Conservation (phyloP, 371 early-diverging fungal genomes). For the Umbelopsis sp. region DNA sequence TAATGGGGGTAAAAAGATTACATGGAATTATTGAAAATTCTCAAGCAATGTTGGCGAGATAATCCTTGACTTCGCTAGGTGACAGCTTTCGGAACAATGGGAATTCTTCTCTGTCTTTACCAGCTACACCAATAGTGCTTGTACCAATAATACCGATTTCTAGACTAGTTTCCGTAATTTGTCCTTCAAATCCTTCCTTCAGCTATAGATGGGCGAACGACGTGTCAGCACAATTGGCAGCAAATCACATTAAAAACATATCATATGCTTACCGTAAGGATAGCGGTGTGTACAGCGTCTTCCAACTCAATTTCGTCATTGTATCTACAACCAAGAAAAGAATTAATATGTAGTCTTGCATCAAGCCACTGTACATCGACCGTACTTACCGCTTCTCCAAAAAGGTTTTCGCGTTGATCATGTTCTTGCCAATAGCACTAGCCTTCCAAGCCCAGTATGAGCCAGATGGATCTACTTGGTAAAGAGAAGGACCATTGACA, state of each 20-base stretch:
- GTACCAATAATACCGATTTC: conserved; percentile 93
- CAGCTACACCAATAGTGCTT: conserved; percentile 63
- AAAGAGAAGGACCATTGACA: conserved; percentile 85
- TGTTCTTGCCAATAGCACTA: conserved; percentile 98
- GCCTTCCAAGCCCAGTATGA: conserved; percentile 99
- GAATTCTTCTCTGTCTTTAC: conserved; percentile 53
- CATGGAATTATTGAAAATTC: conserved; percentile 1
- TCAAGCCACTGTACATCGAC: not conserved
- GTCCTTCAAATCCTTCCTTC: conserved; percentile 98
- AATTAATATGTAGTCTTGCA: not conserved
- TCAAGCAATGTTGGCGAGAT: conserved; percentile 91
- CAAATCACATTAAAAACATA: not conserved
- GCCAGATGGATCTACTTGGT: conserved; percentile 99
- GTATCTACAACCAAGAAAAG: conserved; percentile 52
- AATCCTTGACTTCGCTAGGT: conserved; percentile 89
- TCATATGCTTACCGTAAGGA: conserved; percentile 71
- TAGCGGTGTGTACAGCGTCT: conserved; percentile 98
- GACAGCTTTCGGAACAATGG: conserved; percentile 80
- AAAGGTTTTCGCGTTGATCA: conserved; percentile 98
- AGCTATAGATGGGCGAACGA: conserved; percentile 45
- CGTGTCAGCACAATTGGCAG: not conserved
- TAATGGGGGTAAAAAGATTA: conserved; percentile 7
- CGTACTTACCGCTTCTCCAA: conserved; percentile 87
- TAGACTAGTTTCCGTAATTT: conserved; percentile 90
- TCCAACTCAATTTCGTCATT: conserved; percentile 94